These are phyloP conservation scores for Podaxis sp. DNA, from an alignment of 768 basidiomycete genomes.

Conservation along the genomic window DNA sequence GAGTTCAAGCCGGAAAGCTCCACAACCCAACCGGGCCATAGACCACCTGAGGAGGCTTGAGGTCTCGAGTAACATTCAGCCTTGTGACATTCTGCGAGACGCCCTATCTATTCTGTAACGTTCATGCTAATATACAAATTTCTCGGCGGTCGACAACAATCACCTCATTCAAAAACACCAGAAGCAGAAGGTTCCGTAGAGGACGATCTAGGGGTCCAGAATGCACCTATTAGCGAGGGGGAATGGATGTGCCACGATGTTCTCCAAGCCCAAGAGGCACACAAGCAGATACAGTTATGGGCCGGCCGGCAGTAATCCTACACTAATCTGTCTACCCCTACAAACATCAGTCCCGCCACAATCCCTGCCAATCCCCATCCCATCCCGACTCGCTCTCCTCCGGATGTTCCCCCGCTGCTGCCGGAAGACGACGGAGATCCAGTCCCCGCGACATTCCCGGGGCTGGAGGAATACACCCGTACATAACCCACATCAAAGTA, in stretches of 20 bases:
- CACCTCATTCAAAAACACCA: neutral
- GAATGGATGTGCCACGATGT: too few relatives aligned
- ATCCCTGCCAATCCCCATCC: neutral
- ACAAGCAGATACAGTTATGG: neutral
- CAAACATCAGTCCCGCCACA: neutral
- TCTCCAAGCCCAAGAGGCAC: neutral
- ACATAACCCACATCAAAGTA: constrained; percentile 17
- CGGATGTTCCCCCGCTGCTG: neutral
- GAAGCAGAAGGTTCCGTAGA: neutral
- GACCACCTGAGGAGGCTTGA: neutral
- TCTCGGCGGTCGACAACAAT: neutral
- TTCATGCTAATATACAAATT: neutral
- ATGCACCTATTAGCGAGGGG: neutral
- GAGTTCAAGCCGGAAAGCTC: neutral
- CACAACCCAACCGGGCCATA: too few relatives aligned
- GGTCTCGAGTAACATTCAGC: neutral
- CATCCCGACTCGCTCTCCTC: neutral
- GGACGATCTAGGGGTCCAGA: neutral
- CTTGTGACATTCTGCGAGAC: neutral
- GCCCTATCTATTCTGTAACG: neutral
- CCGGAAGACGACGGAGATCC: neutral
- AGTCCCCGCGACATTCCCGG: neutral
- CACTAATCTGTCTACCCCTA: too few relatives aligned
- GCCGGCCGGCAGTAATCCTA: too few relatives aligned
- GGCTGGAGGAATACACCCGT: constrained; percentile 1